These are phyloP conservation scores for Cupressus sempervirens DNA, from an alignment of 75 land plant genomes.

Conservation along the genomic window DNA sequence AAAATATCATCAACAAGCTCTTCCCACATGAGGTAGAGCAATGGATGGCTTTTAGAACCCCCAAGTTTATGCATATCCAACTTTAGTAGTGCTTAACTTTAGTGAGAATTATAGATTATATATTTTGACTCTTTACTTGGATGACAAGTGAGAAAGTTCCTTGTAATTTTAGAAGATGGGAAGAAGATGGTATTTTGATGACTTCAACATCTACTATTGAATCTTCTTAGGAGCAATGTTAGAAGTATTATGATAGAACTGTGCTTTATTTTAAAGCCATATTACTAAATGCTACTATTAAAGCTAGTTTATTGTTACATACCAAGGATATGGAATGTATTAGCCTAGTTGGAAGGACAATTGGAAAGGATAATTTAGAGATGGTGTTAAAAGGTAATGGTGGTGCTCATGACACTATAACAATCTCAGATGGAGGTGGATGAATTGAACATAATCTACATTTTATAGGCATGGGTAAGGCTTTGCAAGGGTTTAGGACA, in stretches of 20 bases:
- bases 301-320: conserved; percentile 88
- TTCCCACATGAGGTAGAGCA: conserved; percentile 79
- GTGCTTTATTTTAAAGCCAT: conserved; percentile 95
- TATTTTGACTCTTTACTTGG: conserved; percentile 88
- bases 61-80: conserved; percentile 97
- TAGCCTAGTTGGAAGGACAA: conserved; percentile 98
- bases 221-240: conserved; percentile 90
- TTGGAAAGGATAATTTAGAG: conserved; percentile 92
- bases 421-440: conserved; percentile 88
- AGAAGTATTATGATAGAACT: conserved; percentile 92
- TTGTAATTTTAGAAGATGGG: conserved; percentile 92
- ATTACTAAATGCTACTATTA: conserved; percentile 86
- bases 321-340: conserved; percentile 99
- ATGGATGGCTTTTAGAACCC: conserved; percentile 99
- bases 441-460: conserved; percentile 94
- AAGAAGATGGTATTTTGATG: conserved; percentile 98
- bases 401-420: conserved; percentile 88
- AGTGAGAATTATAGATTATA: conserved; percentile 93
- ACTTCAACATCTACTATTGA: conserved; percentile 96
- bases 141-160: conserved; percentile 87
- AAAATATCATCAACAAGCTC: conserved; percentile 74
- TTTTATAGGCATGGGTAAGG: conserved; percentile 98
- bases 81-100: conserved; percentile 93
- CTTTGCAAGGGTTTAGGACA: conserved; percentile 96
- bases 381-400: conserved; percentile 99